phyloP scores from a whole-genome alignment of 441 rosid species.

The Populus hybrid region DNA sequence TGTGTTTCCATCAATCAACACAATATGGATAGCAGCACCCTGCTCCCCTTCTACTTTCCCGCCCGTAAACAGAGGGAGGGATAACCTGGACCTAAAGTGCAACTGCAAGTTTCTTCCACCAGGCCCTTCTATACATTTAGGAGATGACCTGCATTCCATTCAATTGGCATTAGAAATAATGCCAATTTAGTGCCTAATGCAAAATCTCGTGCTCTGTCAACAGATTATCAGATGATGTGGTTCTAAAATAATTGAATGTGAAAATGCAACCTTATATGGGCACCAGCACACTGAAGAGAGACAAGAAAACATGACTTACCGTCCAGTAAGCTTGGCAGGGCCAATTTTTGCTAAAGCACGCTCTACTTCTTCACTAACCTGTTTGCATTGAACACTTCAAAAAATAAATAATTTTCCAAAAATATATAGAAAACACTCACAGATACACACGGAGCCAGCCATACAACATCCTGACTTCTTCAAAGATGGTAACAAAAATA shows the following conservation, averaged over 20 bases:
- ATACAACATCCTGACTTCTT: not conserved
- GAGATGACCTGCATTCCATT: constrained; percentile 57
- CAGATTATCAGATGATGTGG: not conserved
- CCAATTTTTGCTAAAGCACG: constrained; percentile 84
- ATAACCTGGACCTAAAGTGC: constrained; percentile 64
- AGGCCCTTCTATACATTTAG: constrained; percentile 66
- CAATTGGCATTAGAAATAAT: constrained; percentile 13
- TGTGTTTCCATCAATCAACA: constrained; percentile 51
- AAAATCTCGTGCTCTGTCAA: not conserved
- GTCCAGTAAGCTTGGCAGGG: constrained; percentile 53
- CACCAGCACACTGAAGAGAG: no score
- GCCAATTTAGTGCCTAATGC: not conserved
- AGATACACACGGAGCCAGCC: not conserved
- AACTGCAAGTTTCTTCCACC: constrained; percentile 81
- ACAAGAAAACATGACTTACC: constrained; percentile 34
- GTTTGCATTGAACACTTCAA: constrained; percentile 16
- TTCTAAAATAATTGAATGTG: not conserved
- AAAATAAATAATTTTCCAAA: not conserved
- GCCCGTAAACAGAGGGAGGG: constrained; percentile 88
- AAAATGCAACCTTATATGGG: not conserved
- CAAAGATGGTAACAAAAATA: not conserved
- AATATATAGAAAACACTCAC: not conserved
- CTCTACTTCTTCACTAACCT: constrained; percentile 96
- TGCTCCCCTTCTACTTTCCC: constrained; percentile 94
- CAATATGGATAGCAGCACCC: constrained; percentile 70